Percentiles rank a stretch among this genome's conserved stretches.
Evolutionary conservation across 2,329 filamentous ascomycete genomes (phyloP).

Genomic region (Curvularia lunata): DNA sequence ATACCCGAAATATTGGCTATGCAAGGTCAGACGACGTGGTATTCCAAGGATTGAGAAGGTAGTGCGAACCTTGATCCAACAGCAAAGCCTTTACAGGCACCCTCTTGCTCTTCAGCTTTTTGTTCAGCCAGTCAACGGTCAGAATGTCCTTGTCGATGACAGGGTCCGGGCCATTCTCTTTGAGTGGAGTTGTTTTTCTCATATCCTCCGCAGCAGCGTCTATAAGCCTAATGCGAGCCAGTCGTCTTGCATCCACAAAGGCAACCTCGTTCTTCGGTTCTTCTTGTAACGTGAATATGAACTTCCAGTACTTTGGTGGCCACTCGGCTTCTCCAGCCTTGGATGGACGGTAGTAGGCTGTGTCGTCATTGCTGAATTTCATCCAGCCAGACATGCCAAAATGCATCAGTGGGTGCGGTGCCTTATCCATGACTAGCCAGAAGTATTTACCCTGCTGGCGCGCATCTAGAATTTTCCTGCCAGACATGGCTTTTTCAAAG

Average conservation of each 20-base stretch:
- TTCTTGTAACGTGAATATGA: constrained; percentile 71
- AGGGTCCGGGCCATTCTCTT: constrained; percentile 93
- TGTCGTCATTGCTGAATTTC: constrained; percentile 79
- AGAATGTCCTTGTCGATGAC: constrained; percentile 80
- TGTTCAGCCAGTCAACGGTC: constrained; percentile 75
- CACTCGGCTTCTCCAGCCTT: constrained; percentile 68
- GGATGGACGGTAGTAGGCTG: constrained; percentile 76
- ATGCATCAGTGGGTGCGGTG: constrained; percentile 89
- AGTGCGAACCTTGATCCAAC: constrained; percentile 69
- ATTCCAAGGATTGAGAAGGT: neutral
- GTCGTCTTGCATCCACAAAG: constrained; percentile 81
- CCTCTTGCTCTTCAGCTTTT: constrained; percentile 74
- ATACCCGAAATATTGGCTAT: constrained; percentile 81
- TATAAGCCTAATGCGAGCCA: constrained; percentile 80
- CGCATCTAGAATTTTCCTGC: constrained; percentile 73
- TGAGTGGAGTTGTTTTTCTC: constrained; percentile 75
- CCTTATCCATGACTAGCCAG: constrained; percentile 78
- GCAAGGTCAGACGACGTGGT: neutral
- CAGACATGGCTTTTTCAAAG: constrained; percentile 75
- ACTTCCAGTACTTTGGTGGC: constrained; percentile 93
- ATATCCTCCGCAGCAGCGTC: constrained; percentile 80
- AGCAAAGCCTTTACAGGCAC: constrained; percentile 90
- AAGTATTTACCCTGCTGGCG: constrained; percentile 97
- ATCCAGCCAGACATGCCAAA: constrained; percentile 77
- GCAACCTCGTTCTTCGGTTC: constrained; percentile 70